A percentile compares a stretch with the other conserved stretches of the same genome.
Conservation (phyloP, 2,329 filamentous ascomycete genomes). For the Talaromyces albobiverticillius region DNA sequence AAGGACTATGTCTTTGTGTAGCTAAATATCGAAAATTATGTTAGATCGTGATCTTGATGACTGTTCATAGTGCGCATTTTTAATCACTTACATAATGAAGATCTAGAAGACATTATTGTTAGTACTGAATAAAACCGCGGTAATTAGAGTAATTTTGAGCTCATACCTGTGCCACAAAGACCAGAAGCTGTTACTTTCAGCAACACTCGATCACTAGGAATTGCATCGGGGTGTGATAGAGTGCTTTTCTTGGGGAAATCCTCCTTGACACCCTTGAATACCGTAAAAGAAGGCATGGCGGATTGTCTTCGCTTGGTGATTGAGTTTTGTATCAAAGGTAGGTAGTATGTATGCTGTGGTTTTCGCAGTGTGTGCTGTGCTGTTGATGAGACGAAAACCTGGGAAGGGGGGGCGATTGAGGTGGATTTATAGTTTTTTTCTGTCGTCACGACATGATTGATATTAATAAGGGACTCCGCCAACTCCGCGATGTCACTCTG, state of each 20-base stretch:
- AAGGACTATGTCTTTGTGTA: conserved; percentile 34
- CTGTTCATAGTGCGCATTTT: neutral
- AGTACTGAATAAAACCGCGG: neutral
- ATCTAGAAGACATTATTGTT: conserved; percentile 9
- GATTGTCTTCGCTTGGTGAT: neutral
- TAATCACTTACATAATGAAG: conserved; percentile 17
- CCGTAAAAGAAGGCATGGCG: conserved; percentile 8
- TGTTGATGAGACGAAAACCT: no score
- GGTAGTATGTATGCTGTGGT: neutral
- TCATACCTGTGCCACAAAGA: conserved; percentile 20
- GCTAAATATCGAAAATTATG: neutral
- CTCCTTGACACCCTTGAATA: neutral
- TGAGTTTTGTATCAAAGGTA: neutral
- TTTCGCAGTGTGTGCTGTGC: neutral
- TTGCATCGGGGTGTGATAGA: neutral
- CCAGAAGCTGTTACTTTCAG: conserved; percentile 22
- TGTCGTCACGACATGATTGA: no score
- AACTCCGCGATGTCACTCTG: no score
- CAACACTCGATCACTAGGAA: conserved; percentile 16
- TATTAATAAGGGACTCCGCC: no score
- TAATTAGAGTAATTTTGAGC: neutral
- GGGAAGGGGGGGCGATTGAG: no score
- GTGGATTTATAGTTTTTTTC: no score
- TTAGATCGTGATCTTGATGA: conserved; percentile 7
- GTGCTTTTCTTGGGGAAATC: conserved; percentile 5